Conservation (phyloP, 108 stramenopile species). For the Asterionellopsis glacialis region DNA sequence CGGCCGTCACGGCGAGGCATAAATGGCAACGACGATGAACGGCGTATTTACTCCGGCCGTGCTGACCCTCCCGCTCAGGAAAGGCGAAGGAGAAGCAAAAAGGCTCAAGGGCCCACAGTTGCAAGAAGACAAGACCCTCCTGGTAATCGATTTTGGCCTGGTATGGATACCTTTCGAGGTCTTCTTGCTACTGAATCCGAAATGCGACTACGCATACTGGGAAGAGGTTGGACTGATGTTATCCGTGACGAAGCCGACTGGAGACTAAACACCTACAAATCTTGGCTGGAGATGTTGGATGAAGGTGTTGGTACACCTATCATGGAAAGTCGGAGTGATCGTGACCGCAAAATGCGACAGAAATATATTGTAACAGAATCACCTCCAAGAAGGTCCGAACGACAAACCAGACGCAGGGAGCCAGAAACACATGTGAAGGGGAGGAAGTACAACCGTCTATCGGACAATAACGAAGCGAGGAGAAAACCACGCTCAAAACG, state of each 20-base stretch:
- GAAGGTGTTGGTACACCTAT: constrained; percentile 63
- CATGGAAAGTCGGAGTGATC: constrained; percentile 6
- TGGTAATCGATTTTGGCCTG: constrained; percentile 57
- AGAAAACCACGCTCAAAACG: no score
- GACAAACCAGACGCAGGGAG: no score
- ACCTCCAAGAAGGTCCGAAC: no score
- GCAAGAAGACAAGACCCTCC: constrained; percentile 33
- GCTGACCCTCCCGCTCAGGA: no score
- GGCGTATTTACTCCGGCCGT: no score
- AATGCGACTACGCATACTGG: constrained; percentile 58
- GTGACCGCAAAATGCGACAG: not conserved
- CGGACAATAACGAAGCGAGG: no score
- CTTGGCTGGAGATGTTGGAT: constrained; percentile 65
- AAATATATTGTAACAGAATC: not conserved
- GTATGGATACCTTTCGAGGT: constrained; percentile 71
- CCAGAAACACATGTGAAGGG: no score
- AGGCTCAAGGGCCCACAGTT: constrained; percentile 21
- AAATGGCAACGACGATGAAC: no score
- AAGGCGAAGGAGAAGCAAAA: not conserved
- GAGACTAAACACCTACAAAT: constrained; percentile 75
- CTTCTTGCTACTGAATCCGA: constrained; percentile 60
- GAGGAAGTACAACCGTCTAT: no score
- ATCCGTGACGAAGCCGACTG: constrained; percentile 78
- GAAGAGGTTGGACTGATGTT: constrained; percentile 56
- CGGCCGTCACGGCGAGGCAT: not conserved